Base-by-base conservation (phyloP, 768 basidiomycete genomes). In the Rhodotorula graminis region DNA sequence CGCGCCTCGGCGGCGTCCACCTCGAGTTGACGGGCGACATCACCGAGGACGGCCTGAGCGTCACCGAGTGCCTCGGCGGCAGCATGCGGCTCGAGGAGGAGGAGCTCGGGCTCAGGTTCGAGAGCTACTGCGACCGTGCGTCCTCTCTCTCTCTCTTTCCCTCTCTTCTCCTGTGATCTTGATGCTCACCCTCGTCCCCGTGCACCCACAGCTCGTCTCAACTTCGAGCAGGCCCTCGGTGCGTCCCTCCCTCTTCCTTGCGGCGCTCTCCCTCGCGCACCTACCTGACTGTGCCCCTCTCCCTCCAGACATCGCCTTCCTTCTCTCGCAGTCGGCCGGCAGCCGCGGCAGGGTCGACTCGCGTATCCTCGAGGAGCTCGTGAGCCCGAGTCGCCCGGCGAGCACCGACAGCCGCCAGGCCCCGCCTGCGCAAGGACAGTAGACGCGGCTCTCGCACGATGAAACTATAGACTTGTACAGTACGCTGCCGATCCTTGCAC, bases 51-150 rank as follows among this genome's bases (percentile, higher is more conserved):
- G 93, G 95, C 12, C 92, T 89, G 81, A 90, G 90, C 73, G 96
- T 99, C 56, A 99, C 96, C 0, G 96, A 98, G 81, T 97, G 94
- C 79, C 84, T 94, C 18, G 96, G 96, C 10, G 96, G 95, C 1
- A 95, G 92, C 75, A 98, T 97, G 94, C 89, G 91, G 79, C 83
- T 97, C 50, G 86, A 84, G 59, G 95, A 97, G 80, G 90, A 93
- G 74, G 85, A 96, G 80, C 85, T 99, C 25, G 89, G 87, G n/a
- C 82, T 94, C 80, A 85, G 94, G 75, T 99, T 98, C 80, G 89
- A 95, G 89, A 88, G 89, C 2, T 95, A 95, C 83, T 97, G 95
- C 79, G 94, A 97, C 82, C 95, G 71, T 58, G 59, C 52, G 65
- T 33, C 37, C 1, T 64, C 31, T 23, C n/a, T 44, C 53, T 6